Percentiles rank a stretch among this genome's conserved stretches.
phyloP scores from a whole-genome alignment of 129 eudicot genomes.

The Tagetes erecta region DNA sequence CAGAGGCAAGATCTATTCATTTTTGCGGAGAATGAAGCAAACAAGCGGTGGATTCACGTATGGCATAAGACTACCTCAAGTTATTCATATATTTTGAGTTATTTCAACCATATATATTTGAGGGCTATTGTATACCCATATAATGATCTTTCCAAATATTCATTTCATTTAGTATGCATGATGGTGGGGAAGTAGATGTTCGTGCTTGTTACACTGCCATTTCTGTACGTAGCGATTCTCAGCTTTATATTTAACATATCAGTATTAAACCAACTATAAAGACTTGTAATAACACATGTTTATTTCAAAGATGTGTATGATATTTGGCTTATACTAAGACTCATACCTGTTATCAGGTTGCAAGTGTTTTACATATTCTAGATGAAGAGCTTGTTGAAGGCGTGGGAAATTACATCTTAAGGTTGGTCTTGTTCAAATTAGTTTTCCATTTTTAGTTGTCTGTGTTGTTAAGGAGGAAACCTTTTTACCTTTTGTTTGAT shows the following conservation, averaged over 20 bases:
- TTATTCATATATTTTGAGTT: conserved; percentile 1
- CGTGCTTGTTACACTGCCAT: conserved; percentile 98
- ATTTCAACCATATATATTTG: conserved; percentile 8
- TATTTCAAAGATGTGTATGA: not conserved
- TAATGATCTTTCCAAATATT: conserved; percentile 16
- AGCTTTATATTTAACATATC: not conserved
- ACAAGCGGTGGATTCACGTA: conserved; percentile 85
- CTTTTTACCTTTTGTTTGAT: conserved; percentile 1
- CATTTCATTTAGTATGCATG: conserved; percentile 75
- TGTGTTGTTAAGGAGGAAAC: not conserved
- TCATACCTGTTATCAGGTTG: conserved; percentile 54
- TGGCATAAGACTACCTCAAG: conserved; percentile 5
- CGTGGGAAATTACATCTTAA: conserved; percentile 80
- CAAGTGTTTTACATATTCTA: conserved; percentile 74
- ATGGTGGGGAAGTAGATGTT: conserved; percentile 94
- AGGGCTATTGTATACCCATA: not conserved
- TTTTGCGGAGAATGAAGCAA: conserved; percentile 82
- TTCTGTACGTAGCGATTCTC: conserved; percentile 54
- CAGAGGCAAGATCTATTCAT: conserved; percentile 59
- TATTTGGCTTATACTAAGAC: conserved; percentile 4
- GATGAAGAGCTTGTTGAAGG: conserved; percentile 71
- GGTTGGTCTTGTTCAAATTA: conserved; percentile 45
- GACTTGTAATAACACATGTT: conserved; percentile 4
- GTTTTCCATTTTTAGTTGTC: not conserved
- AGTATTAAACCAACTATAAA: not conserved